Evolutionary conservation across 768 basidiomycete species (phyloP).

Genomic region (Butyriboletus loyo): DNA sequence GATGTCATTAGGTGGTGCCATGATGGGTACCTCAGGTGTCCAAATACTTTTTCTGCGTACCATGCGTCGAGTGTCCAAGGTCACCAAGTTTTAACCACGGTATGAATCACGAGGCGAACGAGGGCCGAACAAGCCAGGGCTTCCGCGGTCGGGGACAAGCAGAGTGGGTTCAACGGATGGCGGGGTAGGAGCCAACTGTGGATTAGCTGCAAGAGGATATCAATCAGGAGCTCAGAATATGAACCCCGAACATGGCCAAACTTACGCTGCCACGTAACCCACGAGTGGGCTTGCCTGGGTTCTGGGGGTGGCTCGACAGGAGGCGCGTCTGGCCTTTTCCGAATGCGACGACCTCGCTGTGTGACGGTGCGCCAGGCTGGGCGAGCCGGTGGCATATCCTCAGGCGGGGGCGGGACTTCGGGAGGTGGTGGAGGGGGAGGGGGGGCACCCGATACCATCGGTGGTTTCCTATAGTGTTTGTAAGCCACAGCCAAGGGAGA

Average conservation of each 20-base stretch:
- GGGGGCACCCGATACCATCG: constrained; percentile 33
- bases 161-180: constrained; percentile 57
- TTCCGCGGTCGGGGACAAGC: constrained; percentile 54
- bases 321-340: constrained; percentile 40
- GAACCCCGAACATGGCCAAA: constrained; percentile 18
- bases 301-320: constrained; percentile 35
- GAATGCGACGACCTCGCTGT: constrained; percentile 40
- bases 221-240: not conserved
- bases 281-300: constrained; percentile 47
- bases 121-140: constrained; percentile 76
- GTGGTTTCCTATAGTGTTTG: constrained; percentile 43
- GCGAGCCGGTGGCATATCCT: constrained; percentile 43
- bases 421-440: constrained; percentile 46
- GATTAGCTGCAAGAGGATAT: constrained; percentile 49
- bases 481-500: not conserved
- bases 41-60: not conserved
- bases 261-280: constrained; percentile 70
- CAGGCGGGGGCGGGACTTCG: constrained; percentile 41
- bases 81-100: constrained; percentile 9
- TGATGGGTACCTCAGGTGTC: not conserved
- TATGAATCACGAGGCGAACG: constrained; percentile 53
- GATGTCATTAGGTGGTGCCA: constrained; percentile 6
- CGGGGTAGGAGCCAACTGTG: constrained; percentile 54
- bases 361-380: constrained; percentile 64
- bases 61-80: not conserved